Percentiles rank a stretch among this genome's conserved stretches.
Conservation (phyloP, 805 yeast species). For the Babjeviella inositovora region DNA sequence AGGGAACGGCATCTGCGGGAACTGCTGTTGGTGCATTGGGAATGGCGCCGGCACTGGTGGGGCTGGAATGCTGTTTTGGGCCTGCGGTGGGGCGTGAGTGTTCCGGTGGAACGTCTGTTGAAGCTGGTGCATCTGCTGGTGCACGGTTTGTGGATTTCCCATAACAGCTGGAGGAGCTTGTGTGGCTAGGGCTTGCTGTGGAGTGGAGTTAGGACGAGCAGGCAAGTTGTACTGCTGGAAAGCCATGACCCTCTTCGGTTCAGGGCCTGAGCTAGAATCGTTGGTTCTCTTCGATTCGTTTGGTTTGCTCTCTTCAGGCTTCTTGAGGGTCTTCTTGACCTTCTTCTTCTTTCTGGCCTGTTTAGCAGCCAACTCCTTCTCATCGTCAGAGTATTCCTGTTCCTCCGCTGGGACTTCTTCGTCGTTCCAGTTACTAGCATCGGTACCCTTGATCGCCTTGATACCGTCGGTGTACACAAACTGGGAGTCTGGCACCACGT, state of each 20-base stretch:
- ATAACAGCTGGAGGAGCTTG: no score
- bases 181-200: no score
- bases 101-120: constrained; percentile 2
- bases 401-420: constrained; percentile 90
- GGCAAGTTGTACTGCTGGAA: no score
- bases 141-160: constrained; percentile 1
- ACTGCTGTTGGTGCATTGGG: constrained; percentile 1
- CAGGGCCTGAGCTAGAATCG: constrained; percentile 1
- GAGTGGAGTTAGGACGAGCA: no score
- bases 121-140: constrained; percentile 1
- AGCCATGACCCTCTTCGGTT: no score
- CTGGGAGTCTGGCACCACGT: constrained; percentile 68
- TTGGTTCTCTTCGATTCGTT: constrained; percentile 4
- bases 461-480: constrained; percentile 66
- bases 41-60: constrained; percentile 2
- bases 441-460: constrained; percentile 67
- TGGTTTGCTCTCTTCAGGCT: constrained; percentile 4
- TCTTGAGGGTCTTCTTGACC: constrained; percentile 18
- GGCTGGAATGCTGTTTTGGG: constrained; percentile 1
- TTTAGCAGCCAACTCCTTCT: constrained; percentile 62
- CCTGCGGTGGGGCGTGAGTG: background rate
- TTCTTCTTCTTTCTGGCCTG: constrained; percentile 45
- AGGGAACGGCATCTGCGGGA: no score
- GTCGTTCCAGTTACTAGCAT: constrained; percentile 89
- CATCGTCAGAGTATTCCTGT: constrained; percentile 93